These are phyloP conservation scores for Colletotrichum agaves DNA, from an alignment of 2,329 filamentous ascomycete species.

Conservation along the genomic window DNA sequence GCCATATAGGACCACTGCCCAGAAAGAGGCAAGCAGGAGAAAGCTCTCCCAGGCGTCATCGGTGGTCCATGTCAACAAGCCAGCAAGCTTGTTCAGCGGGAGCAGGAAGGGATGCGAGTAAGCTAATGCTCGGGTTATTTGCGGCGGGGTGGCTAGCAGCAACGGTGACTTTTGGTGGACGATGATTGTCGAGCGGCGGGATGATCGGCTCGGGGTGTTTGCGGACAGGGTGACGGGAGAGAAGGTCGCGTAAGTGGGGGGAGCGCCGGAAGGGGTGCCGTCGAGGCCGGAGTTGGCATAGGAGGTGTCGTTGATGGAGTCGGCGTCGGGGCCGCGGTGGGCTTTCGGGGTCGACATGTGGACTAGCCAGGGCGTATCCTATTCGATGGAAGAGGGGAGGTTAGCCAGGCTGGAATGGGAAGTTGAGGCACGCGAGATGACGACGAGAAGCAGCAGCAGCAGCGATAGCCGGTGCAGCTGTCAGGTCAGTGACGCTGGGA, in stretches of 20 bases:
- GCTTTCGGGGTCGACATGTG: slow-evolving; percentile 61
- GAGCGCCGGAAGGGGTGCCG: slow-evolving; percentile 53
- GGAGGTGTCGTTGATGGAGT: slow-evolving; percentile 45
- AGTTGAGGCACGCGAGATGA: background rate
- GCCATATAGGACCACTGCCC: slow-evolving; percentile 87
- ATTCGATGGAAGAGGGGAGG: slow-evolving; percentile 16
- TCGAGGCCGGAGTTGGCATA: slow-evolving; percentile 47
- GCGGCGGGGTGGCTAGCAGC: slow-evolving; percentile 90
- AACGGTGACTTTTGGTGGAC: slow-evolving; percentile 97
- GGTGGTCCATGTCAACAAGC: slow-evolving; percentile 92
- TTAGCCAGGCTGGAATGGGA: slow-evolving; percentile 37
- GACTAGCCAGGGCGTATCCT: slow-evolving; percentile 63
- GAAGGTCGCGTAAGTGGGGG: slow-evolving; percentile 88
- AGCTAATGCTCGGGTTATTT: slow-evolving; percentile 91
- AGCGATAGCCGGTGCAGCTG: background rate
- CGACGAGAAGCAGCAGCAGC: slow-evolving; percentile 2
- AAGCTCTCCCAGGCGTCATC: slow-evolving; percentile 98
- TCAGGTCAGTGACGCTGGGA: slow-evolving; percentile 12
- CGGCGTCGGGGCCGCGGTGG: slow-evolving; percentile 48
- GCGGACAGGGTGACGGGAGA: slow-evolving; percentile 83
- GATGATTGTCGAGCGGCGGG: slow-evolving; percentile 87
- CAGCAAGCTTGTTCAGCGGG: slow-evolving; percentile 85
- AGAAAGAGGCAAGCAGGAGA: slow-evolving; percentile 84
- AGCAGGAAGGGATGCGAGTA: slow-evolving; percentile 96
- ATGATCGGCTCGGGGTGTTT: slow-evolving; percentile 67